Conservation (phyloP, 441 rosid species). For the Pelargonium fulgidum region DNA sequence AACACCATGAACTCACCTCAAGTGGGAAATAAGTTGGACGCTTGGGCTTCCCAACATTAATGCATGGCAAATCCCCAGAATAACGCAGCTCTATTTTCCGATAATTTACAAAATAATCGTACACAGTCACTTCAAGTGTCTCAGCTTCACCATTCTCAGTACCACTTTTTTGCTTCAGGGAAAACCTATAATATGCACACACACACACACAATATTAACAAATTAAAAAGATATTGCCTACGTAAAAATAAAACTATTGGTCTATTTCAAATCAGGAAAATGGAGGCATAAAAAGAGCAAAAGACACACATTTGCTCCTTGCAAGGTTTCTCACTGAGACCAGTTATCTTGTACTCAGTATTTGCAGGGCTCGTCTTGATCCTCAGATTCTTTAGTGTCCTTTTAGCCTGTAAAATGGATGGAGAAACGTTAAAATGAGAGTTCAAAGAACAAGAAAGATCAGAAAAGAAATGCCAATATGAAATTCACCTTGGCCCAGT, state of each 20-base stretch:
- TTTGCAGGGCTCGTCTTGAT: constrained; percentile 51
- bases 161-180: constrained; percentile 34
- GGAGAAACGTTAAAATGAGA: background rate
- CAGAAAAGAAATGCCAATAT: background rate
- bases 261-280: background rate
- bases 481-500: constrained; percentile 62
- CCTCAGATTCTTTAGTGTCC: constrained; percentile 59
- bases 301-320: constrained; percentile 44
- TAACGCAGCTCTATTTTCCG: constrained; percentile 44
- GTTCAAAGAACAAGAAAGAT: background rate
- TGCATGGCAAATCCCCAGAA: constrained; percentile 64
- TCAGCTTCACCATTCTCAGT: constrained; percentile 31
- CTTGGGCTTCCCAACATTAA: constrained; percentile 81
- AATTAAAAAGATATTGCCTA: background rate
- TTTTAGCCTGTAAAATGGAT: constrained; percentile 42
- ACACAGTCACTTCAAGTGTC: constrained; percentile 45
- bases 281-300: background rate
- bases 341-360: constrained; percentile 64
- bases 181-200: constrained; percentile 36
- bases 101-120: constrained; percentile 54
- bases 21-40: constrained; percentile 70
- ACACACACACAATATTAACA: background rate
- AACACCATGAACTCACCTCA: constrained; percentile 36
- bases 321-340: constrained; percentile 58
- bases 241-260: background rate